Evolutionary conservation across 2,329 filamentous ascomycete genomes (phyloP).

Genomic region (Botrytis squamosa): DNA sequence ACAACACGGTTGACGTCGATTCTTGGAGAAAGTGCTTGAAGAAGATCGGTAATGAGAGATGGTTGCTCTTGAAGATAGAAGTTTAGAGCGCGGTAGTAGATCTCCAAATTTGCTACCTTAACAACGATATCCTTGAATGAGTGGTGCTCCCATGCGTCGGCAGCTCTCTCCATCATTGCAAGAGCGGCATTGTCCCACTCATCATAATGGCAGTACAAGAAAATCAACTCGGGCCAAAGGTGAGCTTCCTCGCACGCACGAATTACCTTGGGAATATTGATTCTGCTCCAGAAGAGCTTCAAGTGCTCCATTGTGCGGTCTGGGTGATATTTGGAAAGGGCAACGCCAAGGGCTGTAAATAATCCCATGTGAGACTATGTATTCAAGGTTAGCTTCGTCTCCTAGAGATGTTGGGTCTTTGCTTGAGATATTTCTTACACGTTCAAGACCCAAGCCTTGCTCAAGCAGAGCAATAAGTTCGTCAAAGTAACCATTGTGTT

Average conservation of each 20-base stretch:
- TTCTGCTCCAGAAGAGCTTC: conserved; percentile 96
- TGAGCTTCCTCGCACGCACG: conserved; percentile 90
- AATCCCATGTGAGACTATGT: conserved; percentile 75
- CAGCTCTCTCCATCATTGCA: conserved; percentile 95
- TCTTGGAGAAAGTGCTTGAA: conserved; percentile 86
- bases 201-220: conserved; percentile 97
- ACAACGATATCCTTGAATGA: conserved; percentile 98
- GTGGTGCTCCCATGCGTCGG: conserved; percentile 98
- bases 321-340: conserved; percentile 89
- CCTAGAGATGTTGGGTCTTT: too few species aligned
- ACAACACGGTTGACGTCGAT: conserved; percentile 99
- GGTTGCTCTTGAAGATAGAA: conserved; percentile 98
- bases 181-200: conserved; percentile 97
- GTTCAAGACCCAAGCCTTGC: conserved; percentile 77
- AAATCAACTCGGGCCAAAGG: conserved; percentile 95
- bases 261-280: conserved; percentile 98
- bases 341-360: conserved; percentile 92
- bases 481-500: conserved; percentile 95
- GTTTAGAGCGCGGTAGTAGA: conserved; percentile 95
- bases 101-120: conserved; percentile 97
- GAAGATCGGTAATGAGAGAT: conserved; percentile 88
- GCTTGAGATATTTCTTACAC: too few species aligned
- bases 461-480: conserved; percentile 94
- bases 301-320: conserved; percentile 98
- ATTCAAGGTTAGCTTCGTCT: too few species aligned